Percentiles rank a stretch among this genome's conserved stretches.
Conservation (phyloP, 2,329 filamentous ascomycete species). For the Cordyceps militaris region DNA sequence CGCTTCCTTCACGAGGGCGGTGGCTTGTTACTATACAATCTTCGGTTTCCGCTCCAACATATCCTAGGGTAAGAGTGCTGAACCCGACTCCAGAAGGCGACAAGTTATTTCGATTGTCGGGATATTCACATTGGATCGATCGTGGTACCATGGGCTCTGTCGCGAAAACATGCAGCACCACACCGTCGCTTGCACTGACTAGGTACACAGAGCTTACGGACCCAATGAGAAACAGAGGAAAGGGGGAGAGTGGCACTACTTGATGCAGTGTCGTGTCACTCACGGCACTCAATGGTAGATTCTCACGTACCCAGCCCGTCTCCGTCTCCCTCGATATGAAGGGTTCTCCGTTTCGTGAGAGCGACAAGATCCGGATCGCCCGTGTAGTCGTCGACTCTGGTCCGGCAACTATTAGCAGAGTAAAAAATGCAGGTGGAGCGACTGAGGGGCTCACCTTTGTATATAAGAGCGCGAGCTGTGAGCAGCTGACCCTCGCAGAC, state of each 20-base stretch:
- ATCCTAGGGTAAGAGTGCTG: constrained; percentile 56
- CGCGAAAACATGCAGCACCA: constrained; percentile 53
- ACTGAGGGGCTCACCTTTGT: constrained; percentile 26
- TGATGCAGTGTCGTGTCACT: constrained; percentile 45
- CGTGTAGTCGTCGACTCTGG: constrained; percentile 14
- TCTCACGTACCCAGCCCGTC: constrained; percentile 42
- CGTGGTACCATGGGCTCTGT: constrained; percentile 52
- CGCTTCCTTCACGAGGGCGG: constrained; percentile 43
- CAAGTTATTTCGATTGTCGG: constrained; percentile 21
- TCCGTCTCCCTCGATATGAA: constrained; percentile 35
- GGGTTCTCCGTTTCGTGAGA: constrained; percentile 44
- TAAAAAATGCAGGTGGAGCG: neutral
- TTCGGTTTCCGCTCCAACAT: constrained; percentile 50
- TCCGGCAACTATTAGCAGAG: constrained; percentile 3
- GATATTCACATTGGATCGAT: constrained; percentile 54
- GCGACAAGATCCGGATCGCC: constrained; percentile 35
- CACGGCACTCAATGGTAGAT: constrained; percentile 33
- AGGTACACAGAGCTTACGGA: constrained; percentile 54
- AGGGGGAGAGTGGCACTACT: constrained; percentile 49
- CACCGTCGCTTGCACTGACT: constrained; percentile 34
- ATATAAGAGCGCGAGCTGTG: constrained; percentile 40
- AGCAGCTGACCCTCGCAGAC: constrained; percentile 48
- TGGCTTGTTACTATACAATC: constrained; percentile 61
- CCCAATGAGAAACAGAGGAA: constrained; percentile 55
- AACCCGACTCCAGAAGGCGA: constrained; percentile 37